Evolutionary conservation across 495 filamentous ascomycete species (phyloP).

Genomic region (Xylaria grammica): DNA sequence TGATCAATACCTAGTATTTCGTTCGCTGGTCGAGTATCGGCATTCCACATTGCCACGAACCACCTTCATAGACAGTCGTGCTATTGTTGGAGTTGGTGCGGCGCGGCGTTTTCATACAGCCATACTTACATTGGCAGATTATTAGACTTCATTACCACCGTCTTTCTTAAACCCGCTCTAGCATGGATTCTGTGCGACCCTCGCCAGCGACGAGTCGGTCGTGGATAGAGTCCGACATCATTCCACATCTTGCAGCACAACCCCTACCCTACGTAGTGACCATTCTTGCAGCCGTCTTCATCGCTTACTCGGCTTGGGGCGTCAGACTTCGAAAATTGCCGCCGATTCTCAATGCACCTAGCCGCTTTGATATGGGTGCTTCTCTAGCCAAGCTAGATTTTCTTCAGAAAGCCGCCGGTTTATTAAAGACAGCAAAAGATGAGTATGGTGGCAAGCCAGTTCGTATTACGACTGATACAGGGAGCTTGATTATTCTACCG

Average conservation of each 20-base stretch:
- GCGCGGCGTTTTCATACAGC: no score
- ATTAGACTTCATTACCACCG: not conserved
- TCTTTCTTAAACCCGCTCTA: not conserved
- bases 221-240: constrained; percentile 10
- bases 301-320: constrained; percentile 12
- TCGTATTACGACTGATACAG: constrained; percentile 27
- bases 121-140: not conserved
- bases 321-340: constrained; percentile 8
- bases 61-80: not conserved
- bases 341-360: constrained; percentile 15
- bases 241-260: constrained; percentile 7
- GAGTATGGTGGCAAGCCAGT: constrained; percentile 14
- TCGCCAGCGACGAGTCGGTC: constrained; percentile 19
- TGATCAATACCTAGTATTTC: no score
- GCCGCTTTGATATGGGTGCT: constrained; percentile 13
- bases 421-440: constrained; percentile 9
- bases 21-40: no score
- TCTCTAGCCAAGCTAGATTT: constrained; percentile 19
- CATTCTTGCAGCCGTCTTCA: not conserved
- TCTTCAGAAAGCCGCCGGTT: not conserved
- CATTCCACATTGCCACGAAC: no score
- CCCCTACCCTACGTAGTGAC: constrained; percentile 8
- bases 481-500: constrained; percentile 49
- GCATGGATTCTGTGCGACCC: constrained; percentile 6
- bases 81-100: not conserved